These are phyloP conservation scores for Penicillium manginii DNA, from an alignment of 495 filamentous ascomycete genomes.

Conservation along the genomic window DNA sequence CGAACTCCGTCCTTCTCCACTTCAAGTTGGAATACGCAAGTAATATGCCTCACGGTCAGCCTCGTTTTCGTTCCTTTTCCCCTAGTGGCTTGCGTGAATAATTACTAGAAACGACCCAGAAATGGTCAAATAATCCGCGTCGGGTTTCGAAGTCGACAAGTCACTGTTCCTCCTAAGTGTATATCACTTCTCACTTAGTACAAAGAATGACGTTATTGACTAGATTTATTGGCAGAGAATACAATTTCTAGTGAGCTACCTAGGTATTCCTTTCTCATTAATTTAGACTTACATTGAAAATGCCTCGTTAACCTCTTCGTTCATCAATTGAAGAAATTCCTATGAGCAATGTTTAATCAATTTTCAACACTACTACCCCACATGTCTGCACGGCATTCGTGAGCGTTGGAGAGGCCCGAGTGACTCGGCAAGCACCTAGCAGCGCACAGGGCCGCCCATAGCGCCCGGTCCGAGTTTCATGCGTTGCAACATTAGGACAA, in stretches of 20 bases:
- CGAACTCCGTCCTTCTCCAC: neutral
- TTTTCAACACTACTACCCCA: neutral
- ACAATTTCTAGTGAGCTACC: too few species aligned
- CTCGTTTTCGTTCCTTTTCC: neutral
- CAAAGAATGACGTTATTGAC: too few species aligned
- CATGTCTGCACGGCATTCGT: constrained; percentile 4
- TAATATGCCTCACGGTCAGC: neutral
- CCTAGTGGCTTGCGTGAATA: too few species aligned
- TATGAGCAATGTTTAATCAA: neutral
- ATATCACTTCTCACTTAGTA: too few species aligned
- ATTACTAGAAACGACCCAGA: too few species aligned
- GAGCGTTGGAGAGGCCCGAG: neutral
- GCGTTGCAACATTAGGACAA: neutral
- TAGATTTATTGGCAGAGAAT: too few species aligned
- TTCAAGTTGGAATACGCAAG: neutral
- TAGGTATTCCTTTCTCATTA: too few species aligned
- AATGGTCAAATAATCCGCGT: too few species aligned
- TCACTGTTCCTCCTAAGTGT: too few species aligned
- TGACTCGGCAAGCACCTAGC: neutral
- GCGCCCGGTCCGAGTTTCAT: neutral
- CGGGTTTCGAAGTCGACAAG: too few species aligned
- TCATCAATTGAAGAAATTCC: neutral
- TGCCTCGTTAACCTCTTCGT: neutral
- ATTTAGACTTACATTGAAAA: too few species aligned
- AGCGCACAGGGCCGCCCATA: neutral